Conservation (phyloP, 495 filamentous ascomycete species). For the Hyaloscypha variabilis region DNA sequence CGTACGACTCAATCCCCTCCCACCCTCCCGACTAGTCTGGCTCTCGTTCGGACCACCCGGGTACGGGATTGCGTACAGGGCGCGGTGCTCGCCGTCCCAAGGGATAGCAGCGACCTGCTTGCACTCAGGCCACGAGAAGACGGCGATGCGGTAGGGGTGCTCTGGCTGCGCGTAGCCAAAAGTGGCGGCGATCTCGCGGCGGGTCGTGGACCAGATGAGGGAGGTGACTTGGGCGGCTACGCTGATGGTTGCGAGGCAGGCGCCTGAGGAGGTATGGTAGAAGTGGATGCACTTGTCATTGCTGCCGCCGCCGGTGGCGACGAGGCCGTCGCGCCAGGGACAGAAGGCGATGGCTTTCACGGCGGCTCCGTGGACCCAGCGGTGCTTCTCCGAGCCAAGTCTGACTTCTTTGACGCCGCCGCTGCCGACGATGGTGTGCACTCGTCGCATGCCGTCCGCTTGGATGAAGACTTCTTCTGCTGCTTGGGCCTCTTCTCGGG, state of each 20-base stretch:
- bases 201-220: constrained; percentile 85
- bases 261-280: constrained; percentile 84
- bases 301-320: constrained; percentile 90
- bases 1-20: constrained; percentile 48
- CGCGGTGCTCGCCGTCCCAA: constrained; percentile 81
- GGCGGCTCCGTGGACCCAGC: constrained; percentile 80
- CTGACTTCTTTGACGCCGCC: constrained; percentile 33
- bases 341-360: constrained; percentile 98
- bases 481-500: constrained; percentile 4
- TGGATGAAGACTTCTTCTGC: constrained; percentile 13
- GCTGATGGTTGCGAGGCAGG: constrained; percentile 86
- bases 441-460: constrained; percentile 21
- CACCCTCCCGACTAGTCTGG: constrained; percentile 27
- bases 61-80: constrained; percentile 74
- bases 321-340: constrained; percentile 84
- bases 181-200: constrained; percentile 87
- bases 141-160: constrained; percentile 86
- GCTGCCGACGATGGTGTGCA: constrained; percentile 23
- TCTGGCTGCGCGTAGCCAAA: constrained; percentile 97
- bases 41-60: constrained; percentile 59
- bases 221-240: constrained; percentile 93
- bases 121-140: constrained; percentile 96
- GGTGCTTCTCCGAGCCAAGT: constrained; percentile 65
- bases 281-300: constrained; percentile 97
- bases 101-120: constrained; percentile 86